Evolutionary conservation across 805 yeast genomes (phyloP).

Genomic region (Kluyveromyces lactis): DNA sequence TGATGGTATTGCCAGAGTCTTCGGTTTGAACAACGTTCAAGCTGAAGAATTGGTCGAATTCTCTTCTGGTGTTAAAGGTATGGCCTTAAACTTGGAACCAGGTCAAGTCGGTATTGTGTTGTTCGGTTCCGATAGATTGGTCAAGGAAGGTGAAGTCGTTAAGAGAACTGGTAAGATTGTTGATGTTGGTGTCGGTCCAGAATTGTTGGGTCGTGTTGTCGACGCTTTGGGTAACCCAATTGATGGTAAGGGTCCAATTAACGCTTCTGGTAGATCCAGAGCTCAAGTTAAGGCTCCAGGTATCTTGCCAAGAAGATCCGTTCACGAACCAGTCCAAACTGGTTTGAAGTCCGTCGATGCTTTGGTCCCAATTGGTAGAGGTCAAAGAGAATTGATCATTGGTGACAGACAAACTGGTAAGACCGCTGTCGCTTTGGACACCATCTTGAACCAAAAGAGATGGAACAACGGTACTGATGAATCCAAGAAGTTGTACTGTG

Average conservation of each 20-base stretch:
- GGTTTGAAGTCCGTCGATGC: constrained; percentile 99
- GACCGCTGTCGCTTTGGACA: constrained; percentile 97
- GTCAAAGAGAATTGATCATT: constrained; percentile 99
- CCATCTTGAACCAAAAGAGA: constrained; percentile 98
- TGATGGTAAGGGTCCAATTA: constrained; percentile 99
- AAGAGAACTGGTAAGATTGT: constrained; percentile 99
- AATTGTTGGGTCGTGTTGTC: constrained; percentile 96
- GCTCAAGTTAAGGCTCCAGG: constrained; percentile 99
- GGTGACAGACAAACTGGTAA: constrained; percentile 99
- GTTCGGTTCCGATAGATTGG: constrained; percentile 98
- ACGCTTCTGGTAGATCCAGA: constrained; percentile 75
- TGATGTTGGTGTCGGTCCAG: constrained; percentile 98
- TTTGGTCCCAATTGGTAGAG: constrained; percentile 99
- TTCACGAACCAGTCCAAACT: constrained; percentile 98
- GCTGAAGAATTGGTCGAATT: constrained; percentile 99
- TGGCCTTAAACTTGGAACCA: constrained; percentile 99
- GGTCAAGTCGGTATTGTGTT: constrained; percentile 99
- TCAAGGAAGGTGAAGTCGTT: constrained; percentile 98
- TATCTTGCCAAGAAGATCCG: constrained; percentile 98
- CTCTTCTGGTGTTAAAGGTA: constrained; percentile 99
- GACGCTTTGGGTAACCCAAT: constrained; percentile 99
- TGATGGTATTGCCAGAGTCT: constrained; percentile 99
- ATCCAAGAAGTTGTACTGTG: constrained; percentile 97
- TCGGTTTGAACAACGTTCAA: constrained; percentile 98
- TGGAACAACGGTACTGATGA: constrained; percentile 95